A percentile compares a stretch with the other conserved stretches of the same genome.
Evolutionary conservation across 2,329 filamentous ascomycete genomes (phyloP).

Genomic region (Chaetomiaceae sp.): DNA sequence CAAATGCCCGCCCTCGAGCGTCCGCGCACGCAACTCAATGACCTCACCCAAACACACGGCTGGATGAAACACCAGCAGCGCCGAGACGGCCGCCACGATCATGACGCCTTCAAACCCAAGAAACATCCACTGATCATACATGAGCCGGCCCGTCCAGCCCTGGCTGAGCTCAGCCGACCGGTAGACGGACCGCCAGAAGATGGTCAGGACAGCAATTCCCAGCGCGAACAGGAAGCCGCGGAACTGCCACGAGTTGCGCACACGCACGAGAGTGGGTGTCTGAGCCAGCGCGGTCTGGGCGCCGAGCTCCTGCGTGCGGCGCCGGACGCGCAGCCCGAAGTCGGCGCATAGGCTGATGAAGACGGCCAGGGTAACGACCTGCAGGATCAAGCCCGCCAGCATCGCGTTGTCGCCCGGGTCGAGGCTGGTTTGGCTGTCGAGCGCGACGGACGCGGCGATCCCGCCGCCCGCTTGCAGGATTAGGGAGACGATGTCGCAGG

Average conservation of each 20-base stretch:
- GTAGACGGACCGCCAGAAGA: slow-evolving; percentile 50
- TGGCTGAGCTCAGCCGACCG: slow-evolving; percentile 49
- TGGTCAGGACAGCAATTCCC: slow-evolving; percentile 20
- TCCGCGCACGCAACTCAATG: neutral
- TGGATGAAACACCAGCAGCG: slow-evolving; percentile 13
- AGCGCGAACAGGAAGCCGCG: slow-evolving; percentile 30
- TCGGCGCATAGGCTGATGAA: slow-evolving; percentile 10
- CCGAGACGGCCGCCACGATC: slow-evolving; percentile 39
- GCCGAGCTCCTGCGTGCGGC: neutral
- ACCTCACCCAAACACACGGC: neutral
- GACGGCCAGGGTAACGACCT: slow-evolving; percentile 20
- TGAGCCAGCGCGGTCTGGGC: neutral
- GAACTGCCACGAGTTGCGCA: slow-evolving; percentile 29
- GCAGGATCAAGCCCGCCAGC: slow-evolving; percentile 41
- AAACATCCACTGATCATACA: slow-evolving; percentile 37
- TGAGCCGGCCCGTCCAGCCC: slow-evolving; percentile 44
- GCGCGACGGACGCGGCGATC: slow-evolving; percentile 28
- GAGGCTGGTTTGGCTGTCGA: slow-evolving; percentile 20
- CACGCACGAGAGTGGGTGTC: slow-evolving; percentile 20
- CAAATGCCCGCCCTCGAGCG: no score
- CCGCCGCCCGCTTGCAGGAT: slow-evolving; percentile 41
- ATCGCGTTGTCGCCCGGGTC: slow-evolving; percentile 32
- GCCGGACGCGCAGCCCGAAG: slow-evolving; percentile 7
- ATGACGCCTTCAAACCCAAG: slow-evolving; percentile 39
- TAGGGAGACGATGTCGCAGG: slow-evolving; percentile 39